Base-by-base conservation (phyloP, 1,284 basidiomycete species). In the Trametes pubescens region DNA sequence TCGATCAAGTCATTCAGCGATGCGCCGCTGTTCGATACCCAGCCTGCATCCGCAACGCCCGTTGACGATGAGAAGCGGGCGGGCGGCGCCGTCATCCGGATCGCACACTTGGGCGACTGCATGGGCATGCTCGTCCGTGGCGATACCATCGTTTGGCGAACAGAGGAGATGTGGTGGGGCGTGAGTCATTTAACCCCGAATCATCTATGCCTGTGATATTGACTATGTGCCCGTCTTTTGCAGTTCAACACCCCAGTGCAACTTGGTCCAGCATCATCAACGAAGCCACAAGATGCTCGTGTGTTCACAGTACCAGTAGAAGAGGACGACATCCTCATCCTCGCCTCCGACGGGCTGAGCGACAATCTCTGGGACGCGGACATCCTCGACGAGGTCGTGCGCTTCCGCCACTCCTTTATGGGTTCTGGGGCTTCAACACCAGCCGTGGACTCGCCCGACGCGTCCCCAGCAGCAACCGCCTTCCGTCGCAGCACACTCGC, bases 321-420 rank as follows among this genome's bases (percentile, higher is more conserved):
- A 71, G 87, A 87, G 51, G 91, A 94, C 65, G 96, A 98, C 72
- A 92, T 98, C 47, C 87, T 98, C 51, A 92, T 98, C 62, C 85
- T 98, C 37, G 92, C 94, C 2, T 90, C 86, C 38, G 96, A 99
- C 74, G 96, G 96, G 0, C 81, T 98, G 55, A 91, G 92, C 72
- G 96, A 99, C 77, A 99, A 99, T 73, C 80, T 98, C 54, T 98
- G 96, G 86, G 96, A 98, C 74, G 92, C 95, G 73, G 96, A 98
- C 67, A 91, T 99, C 29, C 79, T 98, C 14, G 95, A 98, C 68
- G 93, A 95, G 71, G 91, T 98, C 13, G 80, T 86, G 14, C 82
- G 90, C 48, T 93, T 95, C 74, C 81, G 85, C 21, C 77, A 77
- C 54, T 75, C 79, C 29, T 82, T 80, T 72, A 70, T 79, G 21